These are phyloP conservation scores for Pseudopithomyces maydicus DNA, from an alignment of 2,329 filamentous ascomycete genomes.

Conservation along the genomic window DNA sequence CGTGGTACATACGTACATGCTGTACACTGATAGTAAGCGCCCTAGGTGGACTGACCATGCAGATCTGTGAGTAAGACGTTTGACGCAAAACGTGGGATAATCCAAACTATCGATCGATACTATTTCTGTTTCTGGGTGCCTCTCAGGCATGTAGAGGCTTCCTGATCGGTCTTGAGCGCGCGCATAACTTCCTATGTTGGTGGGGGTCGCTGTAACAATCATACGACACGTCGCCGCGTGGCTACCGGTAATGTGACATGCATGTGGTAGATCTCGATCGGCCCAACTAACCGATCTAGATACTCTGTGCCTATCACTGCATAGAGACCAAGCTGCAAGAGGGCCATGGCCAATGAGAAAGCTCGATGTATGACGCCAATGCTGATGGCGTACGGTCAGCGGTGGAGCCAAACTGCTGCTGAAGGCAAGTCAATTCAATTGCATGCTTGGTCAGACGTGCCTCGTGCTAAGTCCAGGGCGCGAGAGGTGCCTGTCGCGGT, in stretches of 20 bases:
- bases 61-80: not conserved
- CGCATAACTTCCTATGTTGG: not conserved
- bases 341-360: not conserved
- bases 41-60: too few relatives aligned
- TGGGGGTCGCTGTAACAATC: slow-evolving; percentile 1
- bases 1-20: not conserved
- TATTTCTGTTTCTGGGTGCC: not conserved
- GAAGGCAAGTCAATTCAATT: not conserved
- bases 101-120: not conserved
- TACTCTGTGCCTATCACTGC: not conserved
- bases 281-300: not conserved
- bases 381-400: not conserved
- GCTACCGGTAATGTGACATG: slow-evolving; percentile 1
- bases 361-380: not conserved
- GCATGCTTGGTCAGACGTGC: not conserved
- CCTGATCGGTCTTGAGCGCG: slow-evolving; percentile 2
- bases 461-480: not conserved
- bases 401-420: not conserved
- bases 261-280: slow-evolving; percentile 1
- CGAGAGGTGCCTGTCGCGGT: not conserved
- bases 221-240: not conserved
- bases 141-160: not conserved
- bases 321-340: not conserved
- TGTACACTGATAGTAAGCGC: too few relatives aligned
- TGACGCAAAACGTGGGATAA: not conserved